These are phyloP conservation scores for Epichloe bromicola DNA, from an alignment of 2,329 filamentous ascomycete genomes.

Conservation along the genomic window DNA sequence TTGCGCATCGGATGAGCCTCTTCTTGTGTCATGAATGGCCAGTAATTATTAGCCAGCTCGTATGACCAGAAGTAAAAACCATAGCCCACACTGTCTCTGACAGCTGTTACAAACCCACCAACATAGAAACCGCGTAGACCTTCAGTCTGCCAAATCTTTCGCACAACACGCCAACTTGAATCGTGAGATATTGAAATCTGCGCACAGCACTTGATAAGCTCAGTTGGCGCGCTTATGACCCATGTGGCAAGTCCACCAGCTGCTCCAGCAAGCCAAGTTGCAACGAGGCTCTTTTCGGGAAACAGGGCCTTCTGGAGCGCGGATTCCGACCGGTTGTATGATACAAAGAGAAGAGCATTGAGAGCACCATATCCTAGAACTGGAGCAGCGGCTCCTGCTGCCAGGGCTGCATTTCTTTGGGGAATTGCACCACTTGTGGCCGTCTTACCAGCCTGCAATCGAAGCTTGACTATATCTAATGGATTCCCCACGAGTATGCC, in stretches of 20 bases:
- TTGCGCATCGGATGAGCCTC: slow-evolving; percentile 18
- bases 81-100: slow-evolving; percentile 84
- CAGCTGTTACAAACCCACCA: slow-evolving; percentile 67
- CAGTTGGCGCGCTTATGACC: slow-evolving; percentile 75
- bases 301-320: neutral
- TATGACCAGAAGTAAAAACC: slow-evolving; percentile 97
- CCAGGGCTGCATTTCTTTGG: slow-evolving; percentile 24
- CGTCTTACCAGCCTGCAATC: slow-evolving; percentile 49
- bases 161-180: slow-evolving; percentile 53
- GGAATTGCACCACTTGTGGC: slow-evolving; percentile 7
- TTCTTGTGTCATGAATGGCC: slow-evolving; percentile 24
- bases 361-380: slow-evolving; percentile 82
- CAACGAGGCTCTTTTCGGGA: slow-evolving; percentile 38
- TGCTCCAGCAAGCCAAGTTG: slow-evolving; percentile 69
- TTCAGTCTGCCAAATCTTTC: slow-evolving; percentile 40
- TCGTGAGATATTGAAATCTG: slow-evolving; percentile 43
- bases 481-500: slow-evolving; percentile 86
- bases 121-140: slow-evolving; percentile 64
- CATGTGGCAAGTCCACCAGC: slow-evolving; percentile 75
- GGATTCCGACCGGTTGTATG: slow-evolving; percentile 73
- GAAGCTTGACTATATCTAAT: slow-evolving; percentile 51
- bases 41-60: slow-evolving; percentile 54
- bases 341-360: slow-evolving; percentile 79
- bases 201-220: slow-evolving; percentile 79
- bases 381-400: slow-evolving; percentile 66